Conservation (phyloP, 208 protist species). For the Angomonas deanei region DNA sequence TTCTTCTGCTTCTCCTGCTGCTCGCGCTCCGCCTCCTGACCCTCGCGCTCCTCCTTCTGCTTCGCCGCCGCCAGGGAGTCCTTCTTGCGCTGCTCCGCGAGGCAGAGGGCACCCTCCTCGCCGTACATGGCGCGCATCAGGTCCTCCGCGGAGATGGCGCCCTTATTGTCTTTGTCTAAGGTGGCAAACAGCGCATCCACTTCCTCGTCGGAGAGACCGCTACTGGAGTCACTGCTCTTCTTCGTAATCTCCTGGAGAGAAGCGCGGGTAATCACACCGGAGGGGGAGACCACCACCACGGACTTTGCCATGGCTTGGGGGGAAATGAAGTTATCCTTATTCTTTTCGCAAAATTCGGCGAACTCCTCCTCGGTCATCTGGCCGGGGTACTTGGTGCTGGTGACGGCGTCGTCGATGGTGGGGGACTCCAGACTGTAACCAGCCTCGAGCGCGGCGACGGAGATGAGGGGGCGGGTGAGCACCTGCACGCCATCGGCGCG, state of each 20-base stretch:
- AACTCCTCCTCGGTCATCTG: constrained; percentile 79
- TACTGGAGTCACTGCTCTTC: constrained; percentile 32
- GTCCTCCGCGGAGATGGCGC: constrained; percentile 55
- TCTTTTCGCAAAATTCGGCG: constrained; percentile 50
- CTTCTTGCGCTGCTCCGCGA: constrained; percentile 48
- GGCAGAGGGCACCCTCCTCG: constrained; percentile 37
- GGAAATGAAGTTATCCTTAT: constrained; percentile 37
- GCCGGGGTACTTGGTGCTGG: constrained; percentile 37
- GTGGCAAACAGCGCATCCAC: constrained; percentile 73
- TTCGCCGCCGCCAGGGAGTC: constrained; percentile 24
- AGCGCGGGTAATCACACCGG: constrained; percentile 64
- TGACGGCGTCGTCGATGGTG: constrained; percentile 50
- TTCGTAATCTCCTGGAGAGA: constrained; percentile 59
- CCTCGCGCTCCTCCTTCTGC: constrained; percentile 13
- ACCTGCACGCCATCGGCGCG: constrained; percentile 66
- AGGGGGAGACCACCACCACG: constrained; percentile 58
- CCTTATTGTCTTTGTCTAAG: constrained; percentile 64
- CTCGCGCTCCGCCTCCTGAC: constrained; percentile 14
- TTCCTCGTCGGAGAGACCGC: constrained; percentile 55
- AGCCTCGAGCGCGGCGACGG: constrained; percentile 74
- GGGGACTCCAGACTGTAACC: constrained; percentile 62
- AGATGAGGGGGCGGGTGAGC: constrained; percentile 48
- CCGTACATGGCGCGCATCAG: constrained; percentile 79
- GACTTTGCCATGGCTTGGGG: constrained; percentile 60
- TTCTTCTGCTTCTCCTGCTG: constrained; percentile 5